Percentiles rank a stretch among this genome's conserved stretches.
These are phyloP conservation scores for Phytophthora boehmeriae DNA, from an alignment of 352 stramenopile genomes.

Conservation along the genomic window DNA sequence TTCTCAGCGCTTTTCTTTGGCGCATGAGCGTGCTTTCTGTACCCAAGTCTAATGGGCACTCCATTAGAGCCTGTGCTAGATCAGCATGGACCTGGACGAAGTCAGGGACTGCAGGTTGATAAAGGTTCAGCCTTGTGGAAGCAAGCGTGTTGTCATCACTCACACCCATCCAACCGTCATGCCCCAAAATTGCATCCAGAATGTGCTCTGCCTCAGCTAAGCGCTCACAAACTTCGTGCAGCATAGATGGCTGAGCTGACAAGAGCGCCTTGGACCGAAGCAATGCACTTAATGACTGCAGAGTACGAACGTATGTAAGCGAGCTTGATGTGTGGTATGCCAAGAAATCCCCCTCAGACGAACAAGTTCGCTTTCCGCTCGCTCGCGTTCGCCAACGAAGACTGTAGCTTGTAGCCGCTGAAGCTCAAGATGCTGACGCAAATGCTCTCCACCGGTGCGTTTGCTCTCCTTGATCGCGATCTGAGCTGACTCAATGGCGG, in stretches of 20 bases:
- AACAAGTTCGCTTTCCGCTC: slow-evolving; percentile 28
- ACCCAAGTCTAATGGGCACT: slow-evolving; percentile 31
- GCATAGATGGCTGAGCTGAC: slow-evolving; percentile 5
- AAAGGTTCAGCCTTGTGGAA: slow-evolving; percentile 56
- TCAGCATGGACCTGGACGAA: slow-evolving; percentile 64
- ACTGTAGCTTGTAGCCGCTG: slow-evolving; percentile 42
- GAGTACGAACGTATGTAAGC: slow-evolving; percentile 38
- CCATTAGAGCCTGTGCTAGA: slow-evolving; percentile 56
- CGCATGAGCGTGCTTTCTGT: slow-evolving; percentile 26
- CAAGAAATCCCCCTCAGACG: slow-evolving; percentile 29
- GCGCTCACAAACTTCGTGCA: slow-evolving; percentile 22
- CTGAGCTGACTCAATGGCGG: slow-evolving; percentile 32
- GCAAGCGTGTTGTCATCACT: slow-evolving; percentile 3
- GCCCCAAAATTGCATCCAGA: slow-evolving; percentile 51
- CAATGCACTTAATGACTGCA: slow-evolving; percentile 49
- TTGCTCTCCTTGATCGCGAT: slow-evolving; percentile 46
- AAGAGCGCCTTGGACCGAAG: slow-evolving; percentile 38
- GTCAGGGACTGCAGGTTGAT: slow-evolving; percentile 47
- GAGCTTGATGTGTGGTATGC: slow-evolving; percentile 31
- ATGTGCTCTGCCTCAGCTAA: slow-evolving; percentile 48
- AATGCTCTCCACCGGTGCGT: slow-evolving; percentile 41
- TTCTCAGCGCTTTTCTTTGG: slow-evolving; percentile 27
- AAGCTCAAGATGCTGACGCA: slow-evolving; percentile 51
- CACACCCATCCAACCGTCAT: slow-evolving; percentile 68
- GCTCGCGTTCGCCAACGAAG: slow-evolving; percentile 43